Evolutionary conservation across 371 early-diverging fungal genomes (phyloP), one percentile per base, ranked within the genome.

Genomic region (Mortierella sp.): DNA sequence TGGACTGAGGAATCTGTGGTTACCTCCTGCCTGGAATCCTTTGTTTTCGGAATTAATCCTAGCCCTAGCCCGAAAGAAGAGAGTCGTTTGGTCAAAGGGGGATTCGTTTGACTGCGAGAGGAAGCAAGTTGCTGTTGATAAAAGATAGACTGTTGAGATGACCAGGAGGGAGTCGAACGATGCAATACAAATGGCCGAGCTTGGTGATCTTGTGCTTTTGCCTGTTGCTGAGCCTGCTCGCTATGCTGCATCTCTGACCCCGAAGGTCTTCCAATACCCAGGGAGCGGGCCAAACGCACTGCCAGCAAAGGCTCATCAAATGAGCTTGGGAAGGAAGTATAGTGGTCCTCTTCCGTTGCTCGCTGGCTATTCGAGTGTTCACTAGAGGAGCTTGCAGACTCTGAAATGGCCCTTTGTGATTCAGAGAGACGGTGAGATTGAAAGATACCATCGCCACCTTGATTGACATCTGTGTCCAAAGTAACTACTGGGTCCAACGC

Each of bases 101-200:
- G 69, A 3, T 6, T 35, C 35, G 24, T 54, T 47, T 59, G 70
- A 43, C 12, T 63, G 5, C 32, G 68, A 3, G 26, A 39, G 0
- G 3, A 22, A 24, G 11, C 37, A 20, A 47, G 69, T 39, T 75
- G 75, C 35, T 75, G 71, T 51, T 70, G 72, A 39, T 54, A 68
- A 45, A 40, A 71, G 20, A 64, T 62, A 0, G 80, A 72, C 20
- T 80, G 80, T 30, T 80, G 81, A 5, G 81, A 80, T 4, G 81
- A 80, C 81, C 81, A 80, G 5, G 81, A 80, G 0, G 71, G 64
- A 3, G 72, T 79, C 14, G 79, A 55, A 18, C 66, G 68, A 61
- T 67, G 72, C 39, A 28, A 45, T 2, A 47, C 52, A 54, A 14
- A 30, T n/a, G 70, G 35, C n/a, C 20, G 49, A 12, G 47, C 18